Percentiles rank a stretch among this genome's conserved stretches.
Conservation (phyloP, 176 grass and related monocot genomes). For the Olyra latifolia region DNA sequence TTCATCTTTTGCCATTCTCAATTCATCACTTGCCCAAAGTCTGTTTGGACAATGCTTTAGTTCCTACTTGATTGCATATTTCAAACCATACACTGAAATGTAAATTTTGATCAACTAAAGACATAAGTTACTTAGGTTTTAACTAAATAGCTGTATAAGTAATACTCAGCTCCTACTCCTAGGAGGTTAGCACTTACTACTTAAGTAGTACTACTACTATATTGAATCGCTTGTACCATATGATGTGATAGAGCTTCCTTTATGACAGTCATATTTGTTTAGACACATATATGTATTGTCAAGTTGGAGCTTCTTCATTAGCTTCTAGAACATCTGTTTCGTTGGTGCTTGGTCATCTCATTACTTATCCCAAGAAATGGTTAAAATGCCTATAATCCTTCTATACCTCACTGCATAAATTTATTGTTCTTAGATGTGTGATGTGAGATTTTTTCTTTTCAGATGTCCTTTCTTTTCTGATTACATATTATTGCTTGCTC, state of each 20-base stretch:
- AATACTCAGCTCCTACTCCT: background rate
- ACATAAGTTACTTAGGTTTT: background rate
- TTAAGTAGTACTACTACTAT: background rate
- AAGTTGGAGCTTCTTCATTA: background rate
- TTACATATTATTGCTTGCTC: constrained; percentile 2
- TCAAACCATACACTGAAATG: background rate
- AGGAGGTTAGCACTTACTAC: too few relatives aligned
- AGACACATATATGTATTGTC: background rate
- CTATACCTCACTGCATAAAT: background rate
- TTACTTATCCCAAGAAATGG: constrained; percentile 1
- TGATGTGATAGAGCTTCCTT: background rate
- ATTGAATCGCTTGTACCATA: background rate
- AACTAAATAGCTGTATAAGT: background rate
- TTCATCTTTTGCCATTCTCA: background rate
- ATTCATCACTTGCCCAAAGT: background rate
- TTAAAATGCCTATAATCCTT: background rate
- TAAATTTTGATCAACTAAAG: background rate
- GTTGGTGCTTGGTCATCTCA: background rate
- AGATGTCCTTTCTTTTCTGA: background rate
- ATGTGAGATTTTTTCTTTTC: background rate
- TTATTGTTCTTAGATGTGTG: background rate
- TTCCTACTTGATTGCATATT: background rate
- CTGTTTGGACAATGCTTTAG: background rate
- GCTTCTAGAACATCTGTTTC: background rate
- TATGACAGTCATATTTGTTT: constrained; percentile 4